Base-by-base conservation (phyloP, 495 filamentous ascomycete genomes). In the Lasiosphaeria hispida region DNA sequence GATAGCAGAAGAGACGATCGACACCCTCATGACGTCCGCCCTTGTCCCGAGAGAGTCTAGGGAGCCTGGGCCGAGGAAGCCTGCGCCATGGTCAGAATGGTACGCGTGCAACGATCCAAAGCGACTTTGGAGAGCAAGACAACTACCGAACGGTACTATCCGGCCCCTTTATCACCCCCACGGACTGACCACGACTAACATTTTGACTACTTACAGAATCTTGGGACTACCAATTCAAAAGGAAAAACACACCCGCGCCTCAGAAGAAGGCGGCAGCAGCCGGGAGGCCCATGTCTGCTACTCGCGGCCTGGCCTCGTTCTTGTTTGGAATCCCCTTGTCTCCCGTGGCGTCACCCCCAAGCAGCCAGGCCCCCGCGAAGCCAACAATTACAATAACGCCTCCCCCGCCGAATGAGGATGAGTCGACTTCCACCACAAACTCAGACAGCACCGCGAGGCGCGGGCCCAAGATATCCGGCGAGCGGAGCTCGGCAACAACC, bases 71-170 rank as follows among this genome's bases (percentile, higher is more conserved):
- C 7, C 49, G 3, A 52, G 40, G 19, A 36, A 37, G 7, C 30
- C 53, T 15, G 53, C 41, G 15, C 53, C 53, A 30, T 55, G 53
- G 53, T 55, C 53, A 14, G 41, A 47, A 18, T 55, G 53, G 53
- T 38, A 47, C 53, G 23, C 15, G 19, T 47, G 41, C 15, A 41
- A 42, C 30, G 53, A 55, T 14, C 53, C 34, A 9, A 45, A 13
- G 10, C 53, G 53, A 4, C 47, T 40, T 34, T 55, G 53, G 53
- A 41, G 53, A 14, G 53, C 53, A 0, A 2, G 53, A 18, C 45
- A 55, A 36, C 53, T 47, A 8, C 11, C 41, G 1, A 18, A 55
- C 42, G 53, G 49, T 40, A 40, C 1, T n/a, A 4, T 34, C 34
- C 14, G 0, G 17, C 34, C 13, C 1, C 34, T 10, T 2, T 0